Base-by-base conservation (phyloP, 2,329 filamentous ascomycete species). In the Xylariaceae sp. region DNA sequence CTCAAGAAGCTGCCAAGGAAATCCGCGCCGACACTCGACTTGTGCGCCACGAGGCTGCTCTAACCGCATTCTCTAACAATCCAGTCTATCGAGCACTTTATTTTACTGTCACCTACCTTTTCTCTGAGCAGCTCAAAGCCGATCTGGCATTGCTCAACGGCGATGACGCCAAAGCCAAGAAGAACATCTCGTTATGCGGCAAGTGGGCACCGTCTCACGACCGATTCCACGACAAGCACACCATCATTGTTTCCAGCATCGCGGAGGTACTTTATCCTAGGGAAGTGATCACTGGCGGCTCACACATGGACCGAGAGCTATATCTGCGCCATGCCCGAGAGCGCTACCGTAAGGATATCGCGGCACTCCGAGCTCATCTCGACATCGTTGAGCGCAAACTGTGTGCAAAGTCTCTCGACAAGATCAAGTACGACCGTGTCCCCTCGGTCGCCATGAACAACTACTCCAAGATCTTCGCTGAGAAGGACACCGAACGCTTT, bases 141-240 rank as follows among this genome's bases (percentile, higher is more conserved):
- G 81, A 84, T 58, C 54, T 75, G 2, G 56, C 54, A 0, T 60
- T 71, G 0, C 67, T 82, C 1, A 59, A 67, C 4, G 68, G 67
- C 14, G 60, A 62, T 10, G 67, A 75, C 30, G 58, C 66, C 14
- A 66, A 68, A 39, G 70, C 71, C 6, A 69, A 71, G 56, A 68
- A 67, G 22, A 63, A 62, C 12, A 73, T 83, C 47, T 81, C 78
- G 0, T 71, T 83, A 0, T 80, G 77, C 48, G 78, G 72, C 2
- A 85, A 85, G 53, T 84, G 81, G 81, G 77, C 80, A 1, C 81
- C 81, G 1, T 74, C 75, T 0, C 70, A 75, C 15, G 72, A 73
- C 32, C 71, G 69, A 35, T 79, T 80, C 55, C 80, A 83, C 55
- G 81, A 84, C 62, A 74, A 75, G 54, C 75, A 81, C 53, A 83